phyloP scores from a whole-genome alignment of 2,329 filamentous ascomycete species.

The Boeremia exigua region DNA sequence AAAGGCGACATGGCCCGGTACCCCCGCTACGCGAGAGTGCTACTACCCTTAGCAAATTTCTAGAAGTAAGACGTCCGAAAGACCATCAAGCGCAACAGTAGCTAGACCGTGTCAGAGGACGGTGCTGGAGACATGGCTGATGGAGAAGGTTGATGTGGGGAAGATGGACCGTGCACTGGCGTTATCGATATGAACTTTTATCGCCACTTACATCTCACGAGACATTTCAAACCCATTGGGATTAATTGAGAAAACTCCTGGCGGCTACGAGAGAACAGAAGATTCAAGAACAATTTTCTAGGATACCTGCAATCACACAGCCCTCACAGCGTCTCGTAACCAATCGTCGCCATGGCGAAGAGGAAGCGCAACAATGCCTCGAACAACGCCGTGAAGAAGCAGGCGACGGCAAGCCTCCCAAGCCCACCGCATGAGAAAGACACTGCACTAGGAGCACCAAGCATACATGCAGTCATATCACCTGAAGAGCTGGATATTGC shows the following conservation, averaged over 20 bases:
- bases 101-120: too few relatives aligned
- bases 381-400: slow-evolving; percentile 31
- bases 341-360: slow-evolving; percentile 31
- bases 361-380: slow-evolving; percentile 35
- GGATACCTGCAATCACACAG: neutral
- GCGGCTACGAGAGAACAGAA: neutral
- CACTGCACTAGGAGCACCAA: slow-evolving; percentile 53
- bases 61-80: slow-evolving; percentile 17
- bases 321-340: neutral
- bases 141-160: neutral
- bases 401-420: slow-evolving; percentile 27
- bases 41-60: slow-evolving; percentile 23
- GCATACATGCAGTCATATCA: slow-evolving; percentile 62
- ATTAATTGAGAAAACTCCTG: neutral
- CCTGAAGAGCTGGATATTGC: slow-evolving; percentile 71
- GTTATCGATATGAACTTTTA: slow-evolving; percentile 18
- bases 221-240: neutral
- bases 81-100: slow-evolving; percentile 21
- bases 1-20: neutral
- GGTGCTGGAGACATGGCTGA: too few relatives aligned
- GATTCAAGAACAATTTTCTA: neutral
- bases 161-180: neutral
- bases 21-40: slow-evolving; percentile 20
- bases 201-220: slow-evolving; percentile 13
- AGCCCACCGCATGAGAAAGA: slow-evolving; percentile 35